A percentile compares a stretch with the other conserved stretches of the same genome.
phyloP scores from a whole-genome alignment of 2,329 filamentous ascomycete species.

The Verticillium zaregamsianum region DNA sequence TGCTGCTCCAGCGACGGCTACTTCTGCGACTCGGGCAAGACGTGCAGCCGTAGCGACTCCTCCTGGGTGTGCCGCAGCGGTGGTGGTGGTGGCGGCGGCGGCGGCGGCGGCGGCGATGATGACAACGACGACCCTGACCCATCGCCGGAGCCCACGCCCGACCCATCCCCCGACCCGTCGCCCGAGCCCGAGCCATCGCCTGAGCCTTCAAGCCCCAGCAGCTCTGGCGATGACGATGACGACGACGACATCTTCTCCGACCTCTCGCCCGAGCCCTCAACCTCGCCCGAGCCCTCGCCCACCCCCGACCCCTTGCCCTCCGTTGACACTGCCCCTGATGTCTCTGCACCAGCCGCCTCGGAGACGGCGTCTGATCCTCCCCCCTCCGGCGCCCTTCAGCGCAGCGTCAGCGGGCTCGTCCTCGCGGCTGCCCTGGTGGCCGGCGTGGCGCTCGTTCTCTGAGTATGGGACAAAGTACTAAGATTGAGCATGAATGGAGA shows the following conservation, averaged over 20 bases:
- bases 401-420: not conserved
- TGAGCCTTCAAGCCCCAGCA: not conserved
- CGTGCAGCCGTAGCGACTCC: constrained; percentile 1
- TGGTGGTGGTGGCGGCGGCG: not conserved
- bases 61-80: constrained; percentile 3
- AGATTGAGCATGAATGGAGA: not conserved
- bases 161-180: not conserved
- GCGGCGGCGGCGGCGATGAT: not conserved
- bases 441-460: not conserved
- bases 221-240: constrained; percentile 6
- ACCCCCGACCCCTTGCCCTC: not conserved
- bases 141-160: too few relatives aligned
- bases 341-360: not conserved
- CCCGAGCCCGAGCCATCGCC: not conserved
- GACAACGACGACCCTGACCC: not conserved
- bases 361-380: not conserved
- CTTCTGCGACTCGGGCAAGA: constrained; percentile 15
- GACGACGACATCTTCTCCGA: not conserved
- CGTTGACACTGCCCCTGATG: not conserved
- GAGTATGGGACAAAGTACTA: not conserved
- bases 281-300: not conserved
- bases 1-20: constrained; percentile 21
- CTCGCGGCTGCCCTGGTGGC: not conserved
- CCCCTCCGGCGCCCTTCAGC: not conserved
- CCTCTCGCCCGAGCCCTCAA: not conserved